Conservation (phyloP, 305 asterid species). For the Nicotiana rustica region DNA sequence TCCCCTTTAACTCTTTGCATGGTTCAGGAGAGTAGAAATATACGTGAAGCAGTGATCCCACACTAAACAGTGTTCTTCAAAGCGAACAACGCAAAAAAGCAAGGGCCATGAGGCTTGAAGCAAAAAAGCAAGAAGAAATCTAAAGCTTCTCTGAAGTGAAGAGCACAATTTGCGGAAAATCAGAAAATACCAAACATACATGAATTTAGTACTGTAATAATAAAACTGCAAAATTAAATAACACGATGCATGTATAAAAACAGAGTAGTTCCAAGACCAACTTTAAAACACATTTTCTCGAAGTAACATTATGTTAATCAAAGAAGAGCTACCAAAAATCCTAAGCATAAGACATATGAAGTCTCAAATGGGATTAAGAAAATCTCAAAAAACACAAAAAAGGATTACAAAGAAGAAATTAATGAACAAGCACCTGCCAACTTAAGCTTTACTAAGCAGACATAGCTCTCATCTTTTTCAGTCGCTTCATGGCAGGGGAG, state of each 20-base stretch:
- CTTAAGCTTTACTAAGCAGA: conserved; percentile 23
- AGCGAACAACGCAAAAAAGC: too few species aligned
- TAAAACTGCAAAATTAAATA: too few species aligned
- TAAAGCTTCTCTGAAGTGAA: too few species aligned
- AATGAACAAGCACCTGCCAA: conserved; percentile 31
- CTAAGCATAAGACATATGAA: conserved; percentile 4
- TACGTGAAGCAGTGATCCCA: too few species aligned
- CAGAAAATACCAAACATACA: too few species aligned
- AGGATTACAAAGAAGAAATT: neutral
- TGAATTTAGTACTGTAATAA: too few species aligned
- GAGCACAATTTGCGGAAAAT: too few species aligned
- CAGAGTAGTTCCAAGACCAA: conserved; percentile 9
- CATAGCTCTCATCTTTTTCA: conserved; percentile 34
- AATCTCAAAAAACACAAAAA: conserved; percentile 26
- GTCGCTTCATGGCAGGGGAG: conserved; percentile 44
- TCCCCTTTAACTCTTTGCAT: neutral
- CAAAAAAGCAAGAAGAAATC: too few species aligned
- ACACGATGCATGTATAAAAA: conserved; percentile 5
- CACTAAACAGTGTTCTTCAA: too few species aligned
- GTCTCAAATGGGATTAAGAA: conserved; percentile 6
- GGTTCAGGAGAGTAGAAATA: neutral
- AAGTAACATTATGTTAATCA: conserved; percentile 15
- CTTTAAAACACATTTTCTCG: neutral
- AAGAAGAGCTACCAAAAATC: conserved; percentile 4
- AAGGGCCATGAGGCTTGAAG: too few species aligned